Evolutionary conservation across 2,329 filamentous ascomycete genomes (phyloP), one percentile per base, ranked within the genome.

Genomic region (Dryadomyces quercus-mongolicae): DNA sequence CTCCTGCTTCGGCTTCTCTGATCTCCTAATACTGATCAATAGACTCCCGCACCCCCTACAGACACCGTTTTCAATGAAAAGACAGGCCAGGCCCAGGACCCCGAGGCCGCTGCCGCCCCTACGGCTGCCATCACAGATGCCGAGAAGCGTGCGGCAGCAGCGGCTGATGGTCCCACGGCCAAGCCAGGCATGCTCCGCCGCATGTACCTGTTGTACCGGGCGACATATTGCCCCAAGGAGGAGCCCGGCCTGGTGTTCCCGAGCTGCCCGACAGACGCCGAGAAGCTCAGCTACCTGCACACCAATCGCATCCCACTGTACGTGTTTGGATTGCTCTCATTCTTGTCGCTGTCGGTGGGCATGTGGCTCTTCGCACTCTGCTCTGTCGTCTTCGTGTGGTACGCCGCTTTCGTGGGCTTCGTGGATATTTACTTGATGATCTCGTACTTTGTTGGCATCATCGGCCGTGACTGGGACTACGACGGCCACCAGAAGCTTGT

Each of bases 361-460:
- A 55, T 55, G 53, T 55, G 53, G 53, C 49, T 55, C 4, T 55
- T 55, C 22, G 49, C 53, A 2, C 42, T 55, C 1, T 55, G 53
- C 34, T 43, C 43, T 12, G 36, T 21, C n/a, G 22, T 55, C 36
- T 55, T 55, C 15, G 21, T 55, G 3, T 55, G 53, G 53, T 55
- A 55, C 8, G 7, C 31, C 3, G 53, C 36, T 2, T 55, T 55
- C 49, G 53, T 55, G 12, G 49, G n/a, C 10, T 55, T 55, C 36
- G 36, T 55, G 21, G 53, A 55, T 20, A 48, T 55, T 6, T 55
- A 55, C 38, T n/a, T 55, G 16, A 10, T 22, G 5, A 55, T 55
- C 13, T 55, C 53, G 5, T 55, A 55, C 49, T 34, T 52, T 16
- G 53, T 55, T 15, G 53, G 53, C 13, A 16, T 55, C 31, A 44